These are phyloP conservation scores for Gypsophila paniculata DNA, from an alignment of 179 eudicot species.

Conservation along the genomic window DNA sequence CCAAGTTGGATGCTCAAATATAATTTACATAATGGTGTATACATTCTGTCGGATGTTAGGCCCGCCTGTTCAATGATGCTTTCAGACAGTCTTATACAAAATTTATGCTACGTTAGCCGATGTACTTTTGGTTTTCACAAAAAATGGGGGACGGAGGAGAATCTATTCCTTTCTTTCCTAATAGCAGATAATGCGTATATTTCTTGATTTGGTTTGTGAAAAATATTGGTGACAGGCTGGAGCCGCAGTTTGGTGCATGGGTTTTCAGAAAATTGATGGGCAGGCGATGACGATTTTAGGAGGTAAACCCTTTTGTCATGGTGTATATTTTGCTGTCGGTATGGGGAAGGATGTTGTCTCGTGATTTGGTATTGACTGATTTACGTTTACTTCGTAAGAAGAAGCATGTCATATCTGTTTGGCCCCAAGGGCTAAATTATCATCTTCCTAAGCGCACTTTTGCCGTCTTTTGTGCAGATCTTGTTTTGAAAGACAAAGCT, in stretches of 20 bases:
- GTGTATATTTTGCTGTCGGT: too few species aligned
- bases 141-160: neutral
- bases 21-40: neutral
- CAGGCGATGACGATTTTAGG: constrained; percentile 87
- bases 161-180: neutral
- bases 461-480: constrained; percentile 44
- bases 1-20: too few species aligned
- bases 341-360: too few species aligned
- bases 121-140: neutral
- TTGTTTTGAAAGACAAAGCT: constrained; percentile 73
- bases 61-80: too few species aligned
- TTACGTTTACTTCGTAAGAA: neutral
- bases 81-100: too few species aligned
- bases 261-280: constrained; percentile 77
- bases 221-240: constrained; percentile 55
- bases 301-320: constrained; percentile 40
- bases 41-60: too few species aligned
- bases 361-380: too few species aligned
- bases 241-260: constrained; percentile 91
- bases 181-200: neutral
- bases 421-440: neutral
- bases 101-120: too few species aligned
- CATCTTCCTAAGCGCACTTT: neutral
- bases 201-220: neutral
- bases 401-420: neutral